Conservation (phyloP, 192 early-diverging fungal genomes). For the Rhizophagus prolifer region DNA sequence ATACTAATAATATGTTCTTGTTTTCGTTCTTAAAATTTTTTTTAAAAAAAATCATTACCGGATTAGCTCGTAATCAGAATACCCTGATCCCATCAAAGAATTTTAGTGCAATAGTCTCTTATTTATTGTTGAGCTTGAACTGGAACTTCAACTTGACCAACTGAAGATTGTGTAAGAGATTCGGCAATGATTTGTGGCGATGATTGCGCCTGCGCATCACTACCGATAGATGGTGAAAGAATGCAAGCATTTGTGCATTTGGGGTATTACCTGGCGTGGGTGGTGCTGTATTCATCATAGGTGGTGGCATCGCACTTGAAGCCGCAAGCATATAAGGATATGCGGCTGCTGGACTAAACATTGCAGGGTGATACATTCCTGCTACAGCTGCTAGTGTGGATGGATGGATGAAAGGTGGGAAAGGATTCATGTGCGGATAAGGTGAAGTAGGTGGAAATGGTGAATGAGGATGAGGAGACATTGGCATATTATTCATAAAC, state of each 20-base stretch:
- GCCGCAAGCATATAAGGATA: conserved; percentile 30
- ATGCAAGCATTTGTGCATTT: conserved; percentile 22
- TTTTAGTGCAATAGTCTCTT: not conserved
- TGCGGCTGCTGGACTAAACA: conserved; percentile 25
- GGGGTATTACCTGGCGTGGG: conserved; percentile 13
- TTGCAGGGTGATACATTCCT: conserved; percentile 31
- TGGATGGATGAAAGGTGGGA: conserved; percentile 28
- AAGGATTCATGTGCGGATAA: conserved; percentile 32
- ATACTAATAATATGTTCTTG: not conserved
- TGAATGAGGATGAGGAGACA: conserved; percentile 30
- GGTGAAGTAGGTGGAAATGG: conserved; percentile 27
- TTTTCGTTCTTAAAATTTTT: not conserved
- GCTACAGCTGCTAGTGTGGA: conserved; percentile 28
- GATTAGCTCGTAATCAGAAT: not conserved
- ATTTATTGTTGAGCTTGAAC: conserved; percentile 10
- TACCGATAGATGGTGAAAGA: conserved; percentile 26
- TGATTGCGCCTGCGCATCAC: conserved; percentile 30
- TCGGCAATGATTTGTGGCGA: conserved; percentile 19
- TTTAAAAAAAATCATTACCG: not conserved
- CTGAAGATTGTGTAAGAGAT: conserved; percentile 7
- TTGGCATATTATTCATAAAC: conserved; percentile 32
- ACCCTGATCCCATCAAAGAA: not conserved
- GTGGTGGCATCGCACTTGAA: conserved; percentile 18
- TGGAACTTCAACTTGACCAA: not conserved
- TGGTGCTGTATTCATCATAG: conserved; percentile 19